Evolutionary conservation across 2,329 filamentous ascomycete genomes (phyloP).

Genomic region (Huntiella omanensis): DNA sequence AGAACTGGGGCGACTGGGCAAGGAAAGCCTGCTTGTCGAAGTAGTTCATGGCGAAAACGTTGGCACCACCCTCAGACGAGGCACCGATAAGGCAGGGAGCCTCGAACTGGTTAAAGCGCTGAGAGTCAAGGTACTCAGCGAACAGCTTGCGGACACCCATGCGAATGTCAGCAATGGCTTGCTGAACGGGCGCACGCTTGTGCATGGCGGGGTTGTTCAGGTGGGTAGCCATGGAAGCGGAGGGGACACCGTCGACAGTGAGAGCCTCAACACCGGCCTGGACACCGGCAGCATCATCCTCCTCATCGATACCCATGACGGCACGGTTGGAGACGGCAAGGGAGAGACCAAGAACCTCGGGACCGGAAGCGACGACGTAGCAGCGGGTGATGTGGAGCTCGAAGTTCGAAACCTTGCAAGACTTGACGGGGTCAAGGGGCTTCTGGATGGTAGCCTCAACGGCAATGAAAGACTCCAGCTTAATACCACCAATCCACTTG

Average conservation of each 20-base stretch:
- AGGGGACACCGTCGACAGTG: conserved; percentile 32
- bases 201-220: conserved; percentile 87
- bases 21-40: conserved; percentile 70
- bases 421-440: conserved; percentile 75
- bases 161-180: conserved; percentile 46
- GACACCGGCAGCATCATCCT: conserved; percentile 22
- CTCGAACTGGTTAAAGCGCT: conserved; percentile 67
- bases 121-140: conserved; percentile 55
- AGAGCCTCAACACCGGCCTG: conserved; percentile 25
- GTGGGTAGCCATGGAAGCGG: conserved; percentile 66
- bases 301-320: conserved; percentile 40
- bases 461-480: conserved; percentile 62
- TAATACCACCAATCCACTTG: conserved; percentile 64
- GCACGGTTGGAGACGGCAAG: conserved; percentile 35
- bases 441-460: conserved; percentile 68
- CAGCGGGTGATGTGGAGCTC: conserved; percentile 82
- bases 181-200: conserved; percentile 76
- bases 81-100: conserved; percentile 78
- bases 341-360: conserved; percentile 37
- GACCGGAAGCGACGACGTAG: conserved; percentile 52
- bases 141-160: conserved; percentile 51
- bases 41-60: conserved; percentile 80
- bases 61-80: conserved; percentile 79
- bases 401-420: conserved; percentile 56
- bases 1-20: conserved; percentile 67